Base-by-base conservation (phyloP, 805 yeast genomes). In the Candida namnaoensis region DNA sequence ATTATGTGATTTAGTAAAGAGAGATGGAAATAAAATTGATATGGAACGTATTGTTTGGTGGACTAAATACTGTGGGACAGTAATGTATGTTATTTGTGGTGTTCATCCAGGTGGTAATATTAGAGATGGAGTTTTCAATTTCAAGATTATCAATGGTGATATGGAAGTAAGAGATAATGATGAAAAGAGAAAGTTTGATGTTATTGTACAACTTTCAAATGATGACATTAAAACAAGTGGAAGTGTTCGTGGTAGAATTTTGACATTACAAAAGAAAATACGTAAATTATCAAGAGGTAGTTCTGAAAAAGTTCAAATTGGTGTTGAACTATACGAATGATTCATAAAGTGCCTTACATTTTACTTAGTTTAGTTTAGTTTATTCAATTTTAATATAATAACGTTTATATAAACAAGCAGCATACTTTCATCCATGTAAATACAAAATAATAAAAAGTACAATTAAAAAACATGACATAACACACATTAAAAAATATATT, bases 51-150 rank as follows among this genome's bases (percentile, higher is more conserved):
- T 74, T 28, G 66, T 78, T 24, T 82, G 84, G 76, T 82, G 90
- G 90, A 81, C 87, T 3, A 71, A 76, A 52, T 80, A 78, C 51
- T 67, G 79, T 47, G 91, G 91, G 26, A 74, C 80, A 41, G 70
- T 82, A 48, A 80, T 82, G 86, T 81, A 78, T 57, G 82, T 82
- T 37, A 75, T 82, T 37, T 83, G 90, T 57, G 88, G 88, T 57
- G 82, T 83, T 41, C 84, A 80, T 57, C 91, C 91, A 6, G 88
- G 88, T 44, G 91, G 90, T 19, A 79, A 78, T 53, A 80, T 82
- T 27, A 69, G 84, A 49, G 82, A 78, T 30, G 77, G 77, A 25
- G 71, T 72, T 13, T 72, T 70, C 54, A 66, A 64, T 44, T 76
- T 71, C 61, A 67, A 65, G 38, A 54, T 64, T 37, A 41, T 39